These are phyloP conservation scores for Leucosporidium scottii DNA, from an alignment of 768 basidiomycete species.

Conservation along the genomic window DNA sequence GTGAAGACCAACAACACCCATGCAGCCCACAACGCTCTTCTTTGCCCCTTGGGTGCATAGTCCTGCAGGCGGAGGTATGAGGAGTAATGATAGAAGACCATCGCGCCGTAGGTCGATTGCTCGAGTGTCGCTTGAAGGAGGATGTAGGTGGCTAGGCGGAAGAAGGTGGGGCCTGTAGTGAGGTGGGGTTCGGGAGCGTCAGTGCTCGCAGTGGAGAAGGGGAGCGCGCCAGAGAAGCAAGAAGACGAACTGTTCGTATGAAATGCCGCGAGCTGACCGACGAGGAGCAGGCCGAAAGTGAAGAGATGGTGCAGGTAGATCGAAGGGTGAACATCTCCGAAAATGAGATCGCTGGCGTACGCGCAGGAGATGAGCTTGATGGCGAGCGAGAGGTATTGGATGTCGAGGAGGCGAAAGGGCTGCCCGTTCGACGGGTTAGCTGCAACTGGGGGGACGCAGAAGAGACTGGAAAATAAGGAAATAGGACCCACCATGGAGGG, in stretches of 20 bases:
- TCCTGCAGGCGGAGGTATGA: conserved; percentile 7
- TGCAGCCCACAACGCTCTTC: neutral
- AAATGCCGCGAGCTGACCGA: conserved; percentile 15
- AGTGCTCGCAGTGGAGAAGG: neutral
- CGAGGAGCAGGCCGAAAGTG: conserved; percentile 7
- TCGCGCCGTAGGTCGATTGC: conserved; percentile 12
- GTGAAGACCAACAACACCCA: neutral
- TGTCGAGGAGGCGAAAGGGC: conserved; percentile 9
- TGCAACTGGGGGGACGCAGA: neutral
- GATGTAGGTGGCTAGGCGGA: conserved; percentile 8
- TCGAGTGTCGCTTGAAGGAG: conserved; percentile 17
- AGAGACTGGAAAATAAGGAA: no score
- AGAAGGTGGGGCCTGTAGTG: conserved; percentile 11
- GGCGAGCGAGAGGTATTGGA: neutral
- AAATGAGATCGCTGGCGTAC: conserved; percentile 14
- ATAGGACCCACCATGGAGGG: neutral
- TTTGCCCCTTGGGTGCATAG: neutral
- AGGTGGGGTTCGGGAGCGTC: no score
- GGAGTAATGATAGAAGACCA: conserved; percentile 13
- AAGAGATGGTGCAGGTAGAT: conserved; percentile 23
- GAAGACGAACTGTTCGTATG: conserved; percentile 1
- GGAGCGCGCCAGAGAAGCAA: no score
- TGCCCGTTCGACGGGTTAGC: neutral
- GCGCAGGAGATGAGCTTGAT: conserved; percentile 17
- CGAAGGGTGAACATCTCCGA: conserved; percentile 1